A percentile compares a stretch with the other conserved stretches of the same genome.
phyloP scores from a whole-genome alignment of 345 rosid species.

The Euphorbia peplus region DNA sequence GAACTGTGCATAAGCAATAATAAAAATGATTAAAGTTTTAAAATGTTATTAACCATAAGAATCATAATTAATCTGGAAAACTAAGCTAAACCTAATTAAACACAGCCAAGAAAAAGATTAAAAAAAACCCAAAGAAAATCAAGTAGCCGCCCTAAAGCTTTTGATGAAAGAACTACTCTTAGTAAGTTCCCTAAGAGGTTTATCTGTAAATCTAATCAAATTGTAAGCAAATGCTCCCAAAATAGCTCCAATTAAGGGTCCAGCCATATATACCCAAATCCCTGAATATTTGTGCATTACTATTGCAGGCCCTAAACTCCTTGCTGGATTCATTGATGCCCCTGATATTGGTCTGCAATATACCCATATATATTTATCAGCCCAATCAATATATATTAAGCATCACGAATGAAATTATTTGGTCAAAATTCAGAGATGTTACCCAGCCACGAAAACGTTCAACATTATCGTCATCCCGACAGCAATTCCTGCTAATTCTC shows the following conservation, averaged over 20 bases:
- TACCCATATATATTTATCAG: no score
- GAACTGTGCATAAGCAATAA: no score
- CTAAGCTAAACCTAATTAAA: neutral
- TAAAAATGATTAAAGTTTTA: no score
- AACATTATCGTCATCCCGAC: conserved; percentile 25
- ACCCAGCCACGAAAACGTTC: conserved; percentile 27
- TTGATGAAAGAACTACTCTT: conserved; percentile 7
- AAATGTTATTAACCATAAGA: no score
- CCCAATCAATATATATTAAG: neutral
- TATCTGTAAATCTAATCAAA: conserved; percentile 26
- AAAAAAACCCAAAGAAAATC: neutral
- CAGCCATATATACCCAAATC: conserved; percentile 37
- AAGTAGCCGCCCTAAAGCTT: neutral
- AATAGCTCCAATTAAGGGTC: conserved; percentile 28
- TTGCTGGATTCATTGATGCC: conserved; percentile 45
- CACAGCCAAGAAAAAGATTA: no score
- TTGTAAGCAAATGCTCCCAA: conserved; percentile 34
- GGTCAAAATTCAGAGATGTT: neutral
- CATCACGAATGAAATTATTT: neutral
- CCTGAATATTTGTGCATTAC: conserved; percentile 23
- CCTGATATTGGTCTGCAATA: conserved; percentile 39
- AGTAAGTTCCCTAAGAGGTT: conserved; percentile 13
- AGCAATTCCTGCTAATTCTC: conserved; percentile 28
- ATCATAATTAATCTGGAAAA: neutral
- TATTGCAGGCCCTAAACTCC: conserved; percentile 40